Base-by-base conservation (phyloP, 352 stramenopile species). In the Phytophthora constricta region DNA sequence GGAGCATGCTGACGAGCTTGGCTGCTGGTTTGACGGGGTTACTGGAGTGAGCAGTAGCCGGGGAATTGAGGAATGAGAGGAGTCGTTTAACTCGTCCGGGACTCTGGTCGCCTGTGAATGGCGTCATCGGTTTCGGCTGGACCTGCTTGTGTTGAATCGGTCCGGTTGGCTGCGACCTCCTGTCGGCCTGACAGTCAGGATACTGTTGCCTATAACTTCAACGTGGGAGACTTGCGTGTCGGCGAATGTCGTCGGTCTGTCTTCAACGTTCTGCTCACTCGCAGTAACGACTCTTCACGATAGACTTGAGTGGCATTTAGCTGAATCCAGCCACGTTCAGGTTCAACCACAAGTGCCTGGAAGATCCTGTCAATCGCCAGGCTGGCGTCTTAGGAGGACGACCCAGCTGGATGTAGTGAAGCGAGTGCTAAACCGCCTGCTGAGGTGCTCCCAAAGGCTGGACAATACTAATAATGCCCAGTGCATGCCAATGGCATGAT, bases 1-100 rank as follows among this genome's bases (percentile, higher is more conserved):
- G 46, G 68, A 76, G 48, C 65, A 76, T 69, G 26, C 17, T 51
- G 58, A n/a, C 14, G 37, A 59, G 22, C n/a, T 64, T 49, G 43
- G 43, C 7, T 47, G 31, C 7, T 13, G 13, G 31, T 37, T 37
- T 37, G 7, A 13, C 17, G 41, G n/a, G 41, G 41, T 47, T 47
- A 47, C 41, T 47, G 41, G 41, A 3, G 41, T 47, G 41, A 3
- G 41, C 41, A 47, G 41, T 23, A 47, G 41, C 41, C 41, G 41
- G 41, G 10, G n/a, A 23, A 23, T 47, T 47, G 41, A 20, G 41
- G 41, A 47, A 47, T 47, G 41, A 47, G 17, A 8, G 10, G 41
- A 25, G 41, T 7, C 14, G 41, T 47, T 7, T 11, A 47, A 13
- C n/a, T n/a, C n/a, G n/a, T n/a, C n/a, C n/a, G n/a, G n/a, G n/a